Conservation (phyloP, 2,329 filamentous ascomycete species). For the Corniculantispora saksenae region DNA sequence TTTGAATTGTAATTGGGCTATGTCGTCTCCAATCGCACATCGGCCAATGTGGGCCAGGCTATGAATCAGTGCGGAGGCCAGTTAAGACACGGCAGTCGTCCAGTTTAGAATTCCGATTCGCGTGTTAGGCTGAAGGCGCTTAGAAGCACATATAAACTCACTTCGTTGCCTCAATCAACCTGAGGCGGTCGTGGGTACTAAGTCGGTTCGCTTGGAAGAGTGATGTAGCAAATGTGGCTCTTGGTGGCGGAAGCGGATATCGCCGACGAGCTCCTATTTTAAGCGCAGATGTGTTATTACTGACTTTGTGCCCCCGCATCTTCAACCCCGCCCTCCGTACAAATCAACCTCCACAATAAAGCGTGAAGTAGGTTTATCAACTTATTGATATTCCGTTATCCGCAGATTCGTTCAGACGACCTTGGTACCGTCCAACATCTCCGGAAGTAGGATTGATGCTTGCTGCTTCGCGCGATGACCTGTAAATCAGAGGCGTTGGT, state of each 20-base stretch:
- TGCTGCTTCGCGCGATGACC: constrained; percentile 17
- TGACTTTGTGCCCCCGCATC: not conserved
- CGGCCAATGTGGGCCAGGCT: too few relatives aligned
- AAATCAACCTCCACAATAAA: not conserved
- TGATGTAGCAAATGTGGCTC: not conserved
- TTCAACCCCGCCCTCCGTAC: constrained; percentile 5
- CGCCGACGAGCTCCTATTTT: not conserved
- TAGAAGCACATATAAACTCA: too few relatives aligned
- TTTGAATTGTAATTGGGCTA: too few relatives aligned
- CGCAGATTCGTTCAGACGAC: not conserved
- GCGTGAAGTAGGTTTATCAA: too few relatives aligned
- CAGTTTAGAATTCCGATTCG: too few relatives aligned
- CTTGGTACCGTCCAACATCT: not conserved
- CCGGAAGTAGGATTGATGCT: not conserved
- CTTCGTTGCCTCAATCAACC: too few relatives aligned
- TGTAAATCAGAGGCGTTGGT: constrained; percentile 33
- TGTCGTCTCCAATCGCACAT: too few relatives aligned
- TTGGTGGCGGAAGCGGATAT: not conserved
- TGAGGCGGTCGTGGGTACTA: too few relatives aligned
- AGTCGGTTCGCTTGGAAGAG: too few relatives aligned
- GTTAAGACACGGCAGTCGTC: too few relatives aligned
- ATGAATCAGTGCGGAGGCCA: too few relatives aligned
- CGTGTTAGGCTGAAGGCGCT: too few relatives aligned
- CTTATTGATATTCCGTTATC: not conserved
- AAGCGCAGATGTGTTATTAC: not conserved